phyloP scores from a whole-genome alignment of 2,329 filamentous ascomycete genomes.

The Macrophomina phaseolina region DNA sequence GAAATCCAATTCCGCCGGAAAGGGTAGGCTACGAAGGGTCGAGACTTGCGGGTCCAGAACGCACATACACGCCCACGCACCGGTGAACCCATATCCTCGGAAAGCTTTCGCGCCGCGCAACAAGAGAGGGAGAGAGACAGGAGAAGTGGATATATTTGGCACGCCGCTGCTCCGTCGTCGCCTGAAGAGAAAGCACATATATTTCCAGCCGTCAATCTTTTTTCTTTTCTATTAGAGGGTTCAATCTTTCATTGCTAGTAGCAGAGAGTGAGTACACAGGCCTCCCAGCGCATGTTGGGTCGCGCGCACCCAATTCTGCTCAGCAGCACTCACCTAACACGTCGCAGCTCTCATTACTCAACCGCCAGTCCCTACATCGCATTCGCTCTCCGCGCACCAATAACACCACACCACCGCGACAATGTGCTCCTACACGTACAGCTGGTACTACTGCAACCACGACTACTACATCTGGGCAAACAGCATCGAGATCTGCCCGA shows the following conservation, averaged over 20 bases:
- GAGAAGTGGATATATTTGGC: constrained; percentile 14
- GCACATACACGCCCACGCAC: constrained; percentile 7
- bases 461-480: constrained; percentile 56
- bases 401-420: constrained; percentile 7
- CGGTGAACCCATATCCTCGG: background rate
- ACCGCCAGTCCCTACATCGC: background rate
- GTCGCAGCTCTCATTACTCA: background rate
- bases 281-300: background rate
- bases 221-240: background rate
- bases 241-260: background rate
- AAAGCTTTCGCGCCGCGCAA: background rate
- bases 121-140: background rate
- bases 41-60: constrained; percentile 16
- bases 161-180: constrained; percentile 1
- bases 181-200: background rate
- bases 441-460: constrained; percentile 56
- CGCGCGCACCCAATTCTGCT: background rate
- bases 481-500: constrained; percentile 52
- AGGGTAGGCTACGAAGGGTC: constrained; percentile 9
- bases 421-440: constrained; percentile 56
- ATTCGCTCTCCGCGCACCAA: background rate
- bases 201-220: background rate
- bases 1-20: background rate
- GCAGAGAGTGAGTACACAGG: constrained; percentile 13
- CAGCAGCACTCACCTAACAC: background rate